Conservation (phyloP, 306 rosid genomes). For the Quercus wislizeni region DNA sequence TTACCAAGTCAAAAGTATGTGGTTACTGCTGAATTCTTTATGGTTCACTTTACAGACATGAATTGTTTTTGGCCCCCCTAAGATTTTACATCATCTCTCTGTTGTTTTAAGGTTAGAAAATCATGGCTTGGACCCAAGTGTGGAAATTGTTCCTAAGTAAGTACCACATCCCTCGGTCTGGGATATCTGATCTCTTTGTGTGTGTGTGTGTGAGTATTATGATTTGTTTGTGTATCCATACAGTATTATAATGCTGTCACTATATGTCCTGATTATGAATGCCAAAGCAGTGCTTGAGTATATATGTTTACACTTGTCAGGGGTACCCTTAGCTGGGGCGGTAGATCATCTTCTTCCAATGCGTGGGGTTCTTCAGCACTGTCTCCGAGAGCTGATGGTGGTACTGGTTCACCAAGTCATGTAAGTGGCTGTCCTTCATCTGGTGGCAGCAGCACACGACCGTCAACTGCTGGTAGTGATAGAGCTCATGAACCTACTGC, state of each 20-base stretch:
- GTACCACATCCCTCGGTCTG: slow-evolving; percentile 24
- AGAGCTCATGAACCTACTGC: slow-evolving; percentile 60
- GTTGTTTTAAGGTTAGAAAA: slow-evolving; percentile 84
- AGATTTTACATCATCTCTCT: slow-evolving; percentile 17
- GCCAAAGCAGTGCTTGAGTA: slow-evolving; percentile 1
- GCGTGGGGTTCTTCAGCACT: slow-evolving; percentile 84
- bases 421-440: slow-evolving; percentile 85
- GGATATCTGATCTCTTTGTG: neutral
- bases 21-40: slow-evolving; percentile 15
- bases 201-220: neutral
- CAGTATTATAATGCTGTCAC: slow-evolving; percentile 7
- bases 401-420: slow-evolving; percentile 72
- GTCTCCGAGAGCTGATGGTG: slow-evolving; percentile 82
- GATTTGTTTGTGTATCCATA: slow-evolving; percentile 1
- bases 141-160: slow-evolving; percentile 98
- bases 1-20: slow-evolving; percentile 94
- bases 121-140: slow-evolving; percentile 84
- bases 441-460: slow-evolving; percentile 90
- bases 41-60: slow-evolving; percentile 7
- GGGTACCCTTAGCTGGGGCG: slow-evolving; percentile 97
- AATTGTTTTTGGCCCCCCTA: slow-evolving; percentile 27
- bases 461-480: slow-evolving; percentile 93
- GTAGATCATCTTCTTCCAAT: slow-evolving; percentile 77
- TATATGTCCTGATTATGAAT: neutral
- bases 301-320: slow-evolving; percentile 31